phyloP scores from a whole-genome alignment of 129 eudicot genomes.

The Pseudognaphalium luteoalbum region DNA sequence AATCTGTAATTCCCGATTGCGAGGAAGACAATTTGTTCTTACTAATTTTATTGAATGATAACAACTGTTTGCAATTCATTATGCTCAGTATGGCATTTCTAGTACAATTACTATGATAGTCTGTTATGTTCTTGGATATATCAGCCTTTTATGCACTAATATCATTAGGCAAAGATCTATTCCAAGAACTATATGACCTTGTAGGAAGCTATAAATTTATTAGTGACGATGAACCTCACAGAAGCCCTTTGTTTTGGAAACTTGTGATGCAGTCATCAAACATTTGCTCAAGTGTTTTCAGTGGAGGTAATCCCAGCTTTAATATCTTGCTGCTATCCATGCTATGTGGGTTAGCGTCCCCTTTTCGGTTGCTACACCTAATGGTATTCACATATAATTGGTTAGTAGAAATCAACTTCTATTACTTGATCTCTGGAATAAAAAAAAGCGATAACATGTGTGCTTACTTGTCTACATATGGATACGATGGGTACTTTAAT shows the following conservation, averaged over 20 bases:
- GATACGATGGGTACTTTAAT: too few relatives aligned
- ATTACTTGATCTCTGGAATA: not conserved
- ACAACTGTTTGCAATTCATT: not conserved
- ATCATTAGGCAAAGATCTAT: not conserved
- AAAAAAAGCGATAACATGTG: not conserved
- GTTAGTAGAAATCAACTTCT: not conserved
- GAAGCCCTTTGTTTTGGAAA: too few relatives aligned
- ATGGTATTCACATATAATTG: constrained; percentile 10
- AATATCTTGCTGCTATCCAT: too few relatives aligned
- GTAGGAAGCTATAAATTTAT: constrained; percentile 2
- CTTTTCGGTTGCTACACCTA: too few relatives aligned
- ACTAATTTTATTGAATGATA: not conserved
- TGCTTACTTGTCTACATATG: too few relatives aligned
- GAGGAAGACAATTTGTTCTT: not conserved
- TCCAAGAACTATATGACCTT: not conserved
- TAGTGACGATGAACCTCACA: not conserved
- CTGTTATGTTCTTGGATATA: too few relatives aligned
- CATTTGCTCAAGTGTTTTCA: too few relatives aligned
- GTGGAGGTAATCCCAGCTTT: too few relatives aligned
- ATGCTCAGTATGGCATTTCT: not conserved
- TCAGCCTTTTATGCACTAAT: not conserved
- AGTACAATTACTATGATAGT: not conserved
- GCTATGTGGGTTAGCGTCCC: too few relatives aligned
- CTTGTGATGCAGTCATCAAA: too few relatives aligned
- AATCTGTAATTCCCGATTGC: not conserved